Evolutionary conservation across 1,284 basidiomycete genomes (phyloP), one percentile per base, ranked within the genome.

Genomic region (Cryptococcus sp.): DNA sequence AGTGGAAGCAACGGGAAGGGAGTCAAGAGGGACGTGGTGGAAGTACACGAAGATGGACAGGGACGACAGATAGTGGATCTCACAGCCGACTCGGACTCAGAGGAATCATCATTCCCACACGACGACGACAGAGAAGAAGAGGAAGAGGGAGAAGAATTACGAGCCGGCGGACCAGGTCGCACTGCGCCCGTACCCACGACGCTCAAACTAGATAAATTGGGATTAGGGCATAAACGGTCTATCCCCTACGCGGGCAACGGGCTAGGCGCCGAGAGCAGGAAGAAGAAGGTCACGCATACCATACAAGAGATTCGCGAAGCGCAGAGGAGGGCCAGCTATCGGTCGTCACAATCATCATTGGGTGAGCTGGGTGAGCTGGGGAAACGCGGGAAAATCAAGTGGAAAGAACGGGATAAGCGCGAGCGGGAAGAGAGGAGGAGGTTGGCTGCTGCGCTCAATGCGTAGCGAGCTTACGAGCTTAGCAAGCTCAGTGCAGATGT

Each of bases 191-290:
- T 78, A 35, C 63, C 74, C 0, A 78, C 76, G 0, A 57, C 66
- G 0, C 68, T 78, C 50, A 78, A 78, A 62, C 65, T 76, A 41
- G 74, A 78, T 63, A 60, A 70, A 7, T 61, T 69, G 16, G 76
- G 76, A 2, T 51, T 78, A 4, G 76, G 76, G 10, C 72, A 74
- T 50, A 53, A 54, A 8, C 47, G 45, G 48, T 52, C 53, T 17
- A 17, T 20, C 50, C 42, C 46, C 46, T 41, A 46, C 41, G 23
- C 20, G 2, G 19, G 31, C 25, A 44, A 7, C 41, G 54, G 50
- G 20, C 50, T 39, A 31, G 25, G 10, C 39, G 31, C 19, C 19
- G 22, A 19, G 22, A 16, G 23, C 23, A 35, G 27, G 45, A 59
- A 64, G 45, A 65, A 65, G 41, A 68, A 69, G 23, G 70, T 78